Evolutionary conservation across 352 stramenopile species (phyloP).

Genomic region (Globisporangium radiosum): DNA sequence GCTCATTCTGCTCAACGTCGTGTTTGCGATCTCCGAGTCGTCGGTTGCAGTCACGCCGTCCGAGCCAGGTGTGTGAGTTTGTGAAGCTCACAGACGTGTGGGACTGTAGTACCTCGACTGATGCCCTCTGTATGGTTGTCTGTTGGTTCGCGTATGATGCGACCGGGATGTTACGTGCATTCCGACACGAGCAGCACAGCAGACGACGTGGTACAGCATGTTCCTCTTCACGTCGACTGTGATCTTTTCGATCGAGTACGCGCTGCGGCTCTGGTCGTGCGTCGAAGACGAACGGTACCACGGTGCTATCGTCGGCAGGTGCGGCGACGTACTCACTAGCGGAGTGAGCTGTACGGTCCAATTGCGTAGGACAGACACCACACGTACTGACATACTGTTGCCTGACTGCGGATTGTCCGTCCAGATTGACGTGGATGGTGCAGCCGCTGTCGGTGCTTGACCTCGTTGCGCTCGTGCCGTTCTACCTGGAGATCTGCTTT

Average conservation of each 20-base stretch:
- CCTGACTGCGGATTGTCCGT: not conserved
- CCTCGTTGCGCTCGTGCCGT: slow-evolving; percentile 41
- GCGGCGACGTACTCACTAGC: not conserved
- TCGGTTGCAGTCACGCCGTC: slow-evolving; percentile 6
- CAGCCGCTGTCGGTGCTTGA: slow-evolving; percentile 54
- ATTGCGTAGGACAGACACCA: not conserved
- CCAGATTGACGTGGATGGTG: slow-evolving; percentile 51
- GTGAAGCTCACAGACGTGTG: no score
- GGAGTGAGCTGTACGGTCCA: no score
- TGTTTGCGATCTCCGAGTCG: slow-evolving; percentile 47
- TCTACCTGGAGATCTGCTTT: slow-evolving; percentile 55
- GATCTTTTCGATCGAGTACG: slow-evolving; percentile 60
- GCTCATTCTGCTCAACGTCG: slow-evolving; percentile 56
- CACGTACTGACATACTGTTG: not conserved
- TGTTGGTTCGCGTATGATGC: not conserved
- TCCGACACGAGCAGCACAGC: no score
- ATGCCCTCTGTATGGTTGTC: not conserved
- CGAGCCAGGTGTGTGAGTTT: slow-evolving; percentile 6
- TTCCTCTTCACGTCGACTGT: slow-evolving; percentile 50
- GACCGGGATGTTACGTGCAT: not conserved
- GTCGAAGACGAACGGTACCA: slow-evolving; percentile 48
- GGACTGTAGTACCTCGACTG: no score
- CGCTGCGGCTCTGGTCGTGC: slow-evolving; percentile 51
- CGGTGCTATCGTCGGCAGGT: slow-evolving; percentile 32
- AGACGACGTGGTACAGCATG: slow-evolving; percentile 27